A percentile compares a stretch with the other conserved stretches of the same genome.
These are phyloP conservation scores for Schizothecium vesticola DNA, from an alignment of 495 filamentous ascomycete genomes.

Conservation along the genomic window DNA sequence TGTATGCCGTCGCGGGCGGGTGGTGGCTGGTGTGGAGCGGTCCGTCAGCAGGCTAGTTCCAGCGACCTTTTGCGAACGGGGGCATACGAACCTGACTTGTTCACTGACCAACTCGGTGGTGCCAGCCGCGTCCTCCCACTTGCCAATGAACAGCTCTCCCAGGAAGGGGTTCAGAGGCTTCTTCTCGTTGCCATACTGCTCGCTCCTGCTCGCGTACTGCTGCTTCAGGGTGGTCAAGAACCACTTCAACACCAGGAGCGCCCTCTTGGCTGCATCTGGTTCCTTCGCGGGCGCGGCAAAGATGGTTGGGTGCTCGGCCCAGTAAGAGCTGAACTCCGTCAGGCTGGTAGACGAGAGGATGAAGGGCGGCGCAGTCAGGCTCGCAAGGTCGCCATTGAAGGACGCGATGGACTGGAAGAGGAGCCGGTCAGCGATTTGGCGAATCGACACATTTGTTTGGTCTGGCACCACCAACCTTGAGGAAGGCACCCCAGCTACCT, in stretches of 20 bases:
- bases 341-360: conserved; percentile 90
- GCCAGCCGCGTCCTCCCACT: conserved; percentile 74
- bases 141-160: conserved; percentile 85
- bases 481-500: conserved; percentile 45
- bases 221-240: conserved; percentile 94
- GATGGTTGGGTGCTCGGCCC: conserved; percentile 85
- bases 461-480: conserved; percentile 38
- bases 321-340: conserved; percentile 93
- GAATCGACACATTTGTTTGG: not conserved
- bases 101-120: conserved; percentile 60
- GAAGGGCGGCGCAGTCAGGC: conserved; percentile 90
- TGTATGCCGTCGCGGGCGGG: conserved; percentile 94
- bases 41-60: conserved; percentile 26
- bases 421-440: not conserved
- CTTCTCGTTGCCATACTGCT: conserved; percentile 92
- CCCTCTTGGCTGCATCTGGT: conserved; percentile 73
- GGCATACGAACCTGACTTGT: conserved; percentile 54
- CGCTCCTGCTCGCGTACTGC: conserved; percentile 85
- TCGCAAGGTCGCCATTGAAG: conserved; percentile 93
- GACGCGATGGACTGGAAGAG: conserved; percentile 77
- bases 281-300: conserved; percentile 85
- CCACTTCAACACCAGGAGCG: conserved; percentile 89
- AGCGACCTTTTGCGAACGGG: conserved; percentile 26
- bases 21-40: conserved; percentile 63
- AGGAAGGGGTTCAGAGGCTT: conserved; percentile 92